Conservation (phyloP, 2,329 filamentous ascomycete species). For the Reticulascus tulasneorum region DNA sequence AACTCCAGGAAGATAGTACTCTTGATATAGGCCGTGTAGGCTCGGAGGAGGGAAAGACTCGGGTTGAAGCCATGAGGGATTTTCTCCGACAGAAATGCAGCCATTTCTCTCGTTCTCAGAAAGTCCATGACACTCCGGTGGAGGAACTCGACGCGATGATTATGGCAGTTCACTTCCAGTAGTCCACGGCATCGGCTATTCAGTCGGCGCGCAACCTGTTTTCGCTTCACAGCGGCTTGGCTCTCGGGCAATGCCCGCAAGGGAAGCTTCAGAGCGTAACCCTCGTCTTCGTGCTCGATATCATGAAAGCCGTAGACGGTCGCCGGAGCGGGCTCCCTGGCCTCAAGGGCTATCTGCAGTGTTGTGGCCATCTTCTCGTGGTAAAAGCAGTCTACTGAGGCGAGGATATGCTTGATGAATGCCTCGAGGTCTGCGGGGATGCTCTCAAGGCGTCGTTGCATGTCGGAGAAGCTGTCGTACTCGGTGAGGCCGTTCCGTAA, state of each 20-base stretch:
- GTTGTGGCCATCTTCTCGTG: not conserved
- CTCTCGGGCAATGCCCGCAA: not conserved
- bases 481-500: slow-evolving; percentile 11
- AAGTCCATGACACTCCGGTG: slow-evolving; percentile 13
- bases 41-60: no score
- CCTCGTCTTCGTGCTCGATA: not conserved
- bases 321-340: not conserved
- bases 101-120: no score
- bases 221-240: not conserved
- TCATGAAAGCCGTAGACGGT: not conserved
- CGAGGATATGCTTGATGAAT: slow-evolving; percentile 10
- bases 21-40: no score
- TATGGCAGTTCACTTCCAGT: not conserved
- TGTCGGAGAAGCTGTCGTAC: slow-evolving; percentile 1
- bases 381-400: not conserved
- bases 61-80: no score
- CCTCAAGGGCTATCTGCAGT: not conserved
- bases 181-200: not conserved
- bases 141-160: slow-evolving; percentile 8
- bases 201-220: not conserved
- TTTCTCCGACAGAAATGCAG: no score
- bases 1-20: no score
- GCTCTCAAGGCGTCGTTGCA: slow-evolving; percentile 1
- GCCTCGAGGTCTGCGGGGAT: slow-evolving; percentile 10
- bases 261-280: not conserved